Evolutionary conservation across 768 basidiomycete genomes (phyloP), one percentile per base, ranked within the genome.

Genomic region (Mycena metata): DNA sequence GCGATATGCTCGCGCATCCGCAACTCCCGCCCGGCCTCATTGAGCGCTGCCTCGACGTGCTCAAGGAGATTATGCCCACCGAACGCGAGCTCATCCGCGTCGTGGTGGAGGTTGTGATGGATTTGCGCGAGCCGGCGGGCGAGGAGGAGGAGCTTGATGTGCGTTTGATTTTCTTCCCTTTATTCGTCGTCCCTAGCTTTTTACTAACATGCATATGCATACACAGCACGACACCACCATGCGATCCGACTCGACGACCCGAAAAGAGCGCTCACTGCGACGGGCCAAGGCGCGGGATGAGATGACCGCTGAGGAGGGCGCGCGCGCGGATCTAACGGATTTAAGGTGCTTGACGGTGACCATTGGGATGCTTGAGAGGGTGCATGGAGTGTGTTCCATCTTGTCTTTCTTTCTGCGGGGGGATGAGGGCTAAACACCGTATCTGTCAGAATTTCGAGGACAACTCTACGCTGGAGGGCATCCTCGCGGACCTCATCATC

Each of bases 41-140:
- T 59, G 88, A 92, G 24, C 86, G 86, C 12, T 95, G 93, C 76
- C 83, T 98, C 47, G 96, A 99, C 75, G 90, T 98, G 13, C 81
- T 99, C 57, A 88, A 91, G 69, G 90, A 88, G 68, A 90, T 98
- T 51, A 89, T 93, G 26, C 88, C 94, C 3, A 91, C 87, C 41
- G 96, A 99, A 79, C 86, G 92, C 13, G 95, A 96, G 76, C 83
- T 96, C 50, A 93, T 96, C 73, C 88, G 92, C 1, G 87, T 96
- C n/a, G 89, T 95, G 2, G 95, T 96, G 33, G 95, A 96, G 74
- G 89, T 95, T 35, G 88, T 96, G 5, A 90, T 93, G 49, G 92
- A 93, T 55, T 81, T 96, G 15, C 84, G 95, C 19, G 90, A 82
- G 15, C 72, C 74, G 4, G 81, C 80, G 39, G 73, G 76, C 2